Evolutionary conservation across 2,329 filamentous ascomycete genomes (phyloP), one percentile per base, ranked within the genome.

Genomic region (Xylaria multiplex): DNA sequence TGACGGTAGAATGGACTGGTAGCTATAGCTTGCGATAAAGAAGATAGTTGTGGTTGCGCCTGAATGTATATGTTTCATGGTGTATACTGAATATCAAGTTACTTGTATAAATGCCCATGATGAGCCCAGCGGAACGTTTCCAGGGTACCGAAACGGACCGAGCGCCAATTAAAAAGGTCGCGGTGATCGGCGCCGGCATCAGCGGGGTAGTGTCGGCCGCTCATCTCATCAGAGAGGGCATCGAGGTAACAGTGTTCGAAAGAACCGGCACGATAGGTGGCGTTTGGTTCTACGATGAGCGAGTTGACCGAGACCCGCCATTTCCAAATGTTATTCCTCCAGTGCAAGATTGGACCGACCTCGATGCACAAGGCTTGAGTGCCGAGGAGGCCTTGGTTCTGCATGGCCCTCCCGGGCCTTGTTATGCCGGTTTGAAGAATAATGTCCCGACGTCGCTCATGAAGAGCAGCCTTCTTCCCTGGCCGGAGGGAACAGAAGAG

Each of bases 361-460:
- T 71, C n/a, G 68, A 73, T 27, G 49, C 64, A 16, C 64, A 69
- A 43, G 72, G 70, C n/a, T 55, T 75, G 49, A 70, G 43, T 14
- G 49, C 65, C 3, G 72, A 73, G 13, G 72, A 74, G 42, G 72
- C 72, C 6, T 73, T 22, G 76, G 81, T 48, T 74, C 80, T 37
- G 86, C 75, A 78, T 52, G 73, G 72, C 3, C 75, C 88, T 65
- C 35, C 87, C 83, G 27, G 77, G 87, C 69, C 93, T 83, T 81
- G 86, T 84, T 79, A 85, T 64, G 77, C 77, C 5, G 83, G 84
- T 2, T 79, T 94, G 7, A 90, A 90, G 73, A 93, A 91, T 42
- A 96, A 95, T 72, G 90, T 94, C 3, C 90, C 91, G 0, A 88
- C 90, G n/a, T 82, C 76, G 24, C 71, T 84, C 2, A 80, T 85